A percentile compares a stretch with the other conserved stretches of the same genome.
These are phyloP conservation scores for Rhododendron ovatum DNA, from an alignment of 148 eudicot genomes.

Conservation along the genomic window DNA sequence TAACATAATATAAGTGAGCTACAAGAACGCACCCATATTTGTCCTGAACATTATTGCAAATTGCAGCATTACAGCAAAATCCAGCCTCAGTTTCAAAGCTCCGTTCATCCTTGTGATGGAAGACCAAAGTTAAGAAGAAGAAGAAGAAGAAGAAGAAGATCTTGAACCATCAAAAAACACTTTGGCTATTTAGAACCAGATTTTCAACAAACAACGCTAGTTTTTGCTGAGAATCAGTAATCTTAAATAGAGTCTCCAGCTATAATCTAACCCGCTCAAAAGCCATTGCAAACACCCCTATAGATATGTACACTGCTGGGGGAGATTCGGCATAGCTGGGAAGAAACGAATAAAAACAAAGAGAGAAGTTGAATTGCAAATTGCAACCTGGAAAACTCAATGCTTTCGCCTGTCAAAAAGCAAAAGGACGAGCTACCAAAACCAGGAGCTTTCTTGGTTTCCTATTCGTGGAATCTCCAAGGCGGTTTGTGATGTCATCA, in stretches of 20 bases:
- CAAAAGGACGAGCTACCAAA: background rate
- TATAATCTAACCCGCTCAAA: background rate
- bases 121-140: background rate
- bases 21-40: background rate
- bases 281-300: background rate
- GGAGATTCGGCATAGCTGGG: background rate
- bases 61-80: background rate
- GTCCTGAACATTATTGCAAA: background rate
- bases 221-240: background rate
- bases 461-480: background rate
- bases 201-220: background rate
- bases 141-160: background rate
- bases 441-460: background rate
- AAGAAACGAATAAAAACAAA: background rate
- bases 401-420: background rate
- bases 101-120: background rate
- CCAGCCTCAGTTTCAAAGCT: background rate
- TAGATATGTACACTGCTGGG: background rate
- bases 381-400: background rate
- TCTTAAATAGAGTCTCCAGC: background rate
- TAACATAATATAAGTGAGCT: background rate
- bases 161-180: background rate
- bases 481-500: background rate
- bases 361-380: background rate
- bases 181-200: background rate